Percentiles rank a stretch among this genome's conserved stretches.
Conservation (phyloP, 495 filamentous ascomycete genomes). For the Pyronema domesticum region DNA sequence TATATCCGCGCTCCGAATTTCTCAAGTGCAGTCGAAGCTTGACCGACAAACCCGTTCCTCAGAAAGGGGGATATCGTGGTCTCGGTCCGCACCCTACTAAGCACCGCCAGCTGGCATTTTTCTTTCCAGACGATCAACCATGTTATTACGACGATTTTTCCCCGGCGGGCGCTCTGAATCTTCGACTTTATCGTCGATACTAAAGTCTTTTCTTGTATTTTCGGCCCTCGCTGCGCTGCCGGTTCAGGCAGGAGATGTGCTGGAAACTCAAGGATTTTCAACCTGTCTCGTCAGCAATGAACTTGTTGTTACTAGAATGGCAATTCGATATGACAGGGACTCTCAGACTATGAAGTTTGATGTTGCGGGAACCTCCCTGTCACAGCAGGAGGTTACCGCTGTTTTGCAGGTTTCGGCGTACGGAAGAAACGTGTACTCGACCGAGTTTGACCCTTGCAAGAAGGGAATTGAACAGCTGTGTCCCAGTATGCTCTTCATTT, state of each 20-base stretch:
- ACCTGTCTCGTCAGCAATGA: slow-evolving; percentile 47
- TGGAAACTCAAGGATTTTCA: slow-evolving; percentile 64
- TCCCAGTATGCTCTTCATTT: slow-evolving; percentile 41
- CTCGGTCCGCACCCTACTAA: too few species aligned
- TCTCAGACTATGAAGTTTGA: slow-evolving; percentile 63
- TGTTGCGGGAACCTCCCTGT: slow-evolving; percentile 56
- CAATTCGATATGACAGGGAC: slow-evolving; percentile 61
- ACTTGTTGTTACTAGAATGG: slow-evolving; percentile 54
- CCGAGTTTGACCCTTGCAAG: slow-evolving; percentile 68
- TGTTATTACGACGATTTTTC: slow-evolving; percentile 23
- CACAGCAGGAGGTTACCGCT: slow-evolving; percentile 66
- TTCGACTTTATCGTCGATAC: neutral
- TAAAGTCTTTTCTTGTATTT: neutral
- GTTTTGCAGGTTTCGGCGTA: slow-evolving; percentile 67
- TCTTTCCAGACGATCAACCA: too few species aligned
- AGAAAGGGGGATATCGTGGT: too few species aligned
- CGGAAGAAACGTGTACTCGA: slow-evolving; percentile 63
- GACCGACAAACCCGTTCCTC: too few species aligned
- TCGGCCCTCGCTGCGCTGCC: slow-evolving; percentile 19
- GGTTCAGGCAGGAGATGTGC: slow-evolving; percentile 41
- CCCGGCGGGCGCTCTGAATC: slow-evolving; percentile 9
- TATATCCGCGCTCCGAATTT: too few species aligned
- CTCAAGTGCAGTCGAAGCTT: too few species aligned
- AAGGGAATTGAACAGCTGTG: slow-evolving; percentile 51
- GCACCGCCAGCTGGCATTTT: too few species aligned